Base-by-base conservation (phyloP, 257 asterid genomes). In the Solanum chmielewskii region DNA sequence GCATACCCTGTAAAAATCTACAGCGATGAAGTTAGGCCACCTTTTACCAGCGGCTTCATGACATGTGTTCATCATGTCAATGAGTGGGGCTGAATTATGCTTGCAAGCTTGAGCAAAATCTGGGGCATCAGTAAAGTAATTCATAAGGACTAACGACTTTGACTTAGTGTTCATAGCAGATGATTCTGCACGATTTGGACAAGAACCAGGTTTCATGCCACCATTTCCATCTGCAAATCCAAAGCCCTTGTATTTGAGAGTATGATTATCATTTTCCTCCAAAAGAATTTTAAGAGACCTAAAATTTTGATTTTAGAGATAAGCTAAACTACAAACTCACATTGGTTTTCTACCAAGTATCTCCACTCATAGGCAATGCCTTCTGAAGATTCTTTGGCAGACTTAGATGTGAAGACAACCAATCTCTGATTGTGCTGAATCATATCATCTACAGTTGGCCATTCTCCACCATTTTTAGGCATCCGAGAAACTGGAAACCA, bases 401-500 rank as follows among this genome's bases (percentile, higher is more conserved):
- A 88, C 91, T 94, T 94, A 41, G 99, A 95, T 44, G 98, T 97
- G 95, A 97, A 97, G 85, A 95, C 98, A 44, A 97, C 94, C 87
- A 95, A 86, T n/a, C 99, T 96, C 85, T 95, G 96, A 94, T 95
- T 97, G 87, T 86, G 86, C 86, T 87, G 87, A 88, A 91, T 70
- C 99, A 97, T 97, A 83, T 95, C 98, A 91, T 91, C 98, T 75
- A 97, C 94, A n/a, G 91, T 91, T 71, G 98, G 98, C 99, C 98
- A 97, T 12, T 95, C 92, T 87, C 93, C 97, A 66, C 99, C 99
- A 62, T 89, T 92, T 91, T 90, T 90, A 7, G 99, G 99, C 98
- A 97, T 94, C 84, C 88, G 92, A 81, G 98, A 90, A 66, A 93
- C 93, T 15, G 99, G 99, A 88, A 95, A 95, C 95, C 94, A 93